These are phyloP conservation scores for Phlebiopsis flavidoalba DNA, from an alignment of 768 basidiomycete species.

Conservation along the genomic window DNA sequence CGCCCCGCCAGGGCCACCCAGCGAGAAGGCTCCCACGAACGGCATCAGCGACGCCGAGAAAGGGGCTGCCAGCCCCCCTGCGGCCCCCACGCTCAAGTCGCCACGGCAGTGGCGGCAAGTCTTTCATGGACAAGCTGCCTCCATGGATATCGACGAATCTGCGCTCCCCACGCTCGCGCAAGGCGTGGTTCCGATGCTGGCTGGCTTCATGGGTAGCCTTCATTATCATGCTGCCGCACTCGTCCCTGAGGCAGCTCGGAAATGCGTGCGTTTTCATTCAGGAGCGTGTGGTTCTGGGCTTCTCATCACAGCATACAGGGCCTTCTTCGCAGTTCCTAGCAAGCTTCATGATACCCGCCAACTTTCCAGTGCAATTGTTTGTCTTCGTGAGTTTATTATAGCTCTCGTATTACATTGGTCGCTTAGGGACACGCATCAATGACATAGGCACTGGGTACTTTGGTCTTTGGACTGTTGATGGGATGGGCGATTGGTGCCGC, in stretches of 20 bases:
- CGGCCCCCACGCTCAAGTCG: conserved; percentile 4
- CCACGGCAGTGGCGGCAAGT: not conserved
- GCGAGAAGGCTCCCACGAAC: not conserved
- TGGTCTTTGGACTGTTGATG: conserved; percentile 40
- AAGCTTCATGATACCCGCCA: conserved; percentile 43
- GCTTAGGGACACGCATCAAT: not conserved
- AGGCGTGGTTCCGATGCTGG: conserved; percentile 37
- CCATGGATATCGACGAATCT: conserved; percentile 34
- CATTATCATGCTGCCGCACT: conserved; percentile 35
- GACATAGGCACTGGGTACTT: conserved; percentile 33
- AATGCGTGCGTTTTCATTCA: conserved; percentile 31
- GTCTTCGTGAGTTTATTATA: conserved; percentile 34
- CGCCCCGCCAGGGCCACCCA: not conserved
- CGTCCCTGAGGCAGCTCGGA: conserved; percentile 32
- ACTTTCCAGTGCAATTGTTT: conserved; percentile 43
- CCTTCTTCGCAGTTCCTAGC: conserved; percentile 41
- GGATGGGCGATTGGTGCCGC: conserved; percentile 55
- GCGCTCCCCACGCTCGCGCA: conserved; percentile 30
- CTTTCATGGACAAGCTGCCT: conserved; percentile 28
- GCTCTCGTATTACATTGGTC: not conserved
- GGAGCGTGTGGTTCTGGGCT: not conserved
- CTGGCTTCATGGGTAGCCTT: conserved; percentile 32
- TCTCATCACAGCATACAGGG: conserved; percentile 21
- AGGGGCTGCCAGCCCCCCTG: not conserved
- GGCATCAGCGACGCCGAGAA: not conserved